Base-by-base conservation (phyloP, 345 rosid genomes). In the Salix viminalis region DNA sequence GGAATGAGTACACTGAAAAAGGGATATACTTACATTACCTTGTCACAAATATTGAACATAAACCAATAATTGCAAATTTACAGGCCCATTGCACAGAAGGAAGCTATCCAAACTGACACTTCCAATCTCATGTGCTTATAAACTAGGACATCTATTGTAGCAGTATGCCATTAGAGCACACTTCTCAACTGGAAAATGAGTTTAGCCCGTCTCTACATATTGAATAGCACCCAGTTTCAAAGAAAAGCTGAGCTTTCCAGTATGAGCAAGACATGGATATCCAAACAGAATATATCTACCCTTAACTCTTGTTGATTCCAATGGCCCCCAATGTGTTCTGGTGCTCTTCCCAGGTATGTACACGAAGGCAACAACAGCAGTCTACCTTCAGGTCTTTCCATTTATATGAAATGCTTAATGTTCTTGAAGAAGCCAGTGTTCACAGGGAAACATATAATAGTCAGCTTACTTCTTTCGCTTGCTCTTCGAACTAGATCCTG, bases 391-490 rank as follows among this genome's bases (percentile, higher is more conserved):
- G 11, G 42, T 56, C 44, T 48, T 42, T 65, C 15, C 36, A 54
- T 13, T 79, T 69, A 84, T 79, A 74, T 42, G 64, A 80, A 77
- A 76, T 46, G 73, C 65, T 73, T 75, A 2, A 69, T 30, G 52
- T 62, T 34, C 34, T n/a, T 4, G 18, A 42, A 71, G 34, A 34
- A 70, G 58, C 32, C 23, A 69, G 54, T 56, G 58, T 42, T 28
- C 52, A 67, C 39, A 11, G 34, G 62, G 75, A 39, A 56, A 67
- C 19, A 61, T 30, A 41, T n/a, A 61, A 67, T 10, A 2, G 62
- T 58, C 32, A 61, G 62, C 82, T 69, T 91, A 93, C 96, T 87
- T 89, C 89, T 90, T 93, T 76, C 96, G 96, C 71, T 91, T 93
- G 90, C 85, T 87, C 89, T 90, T 93, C 56, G 81, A 61, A 3